These are phyloP conservation scores for Canna indica DNA, from an alignment of 176 grass and related monocot species.

Conservation along the genomic window DNA sequence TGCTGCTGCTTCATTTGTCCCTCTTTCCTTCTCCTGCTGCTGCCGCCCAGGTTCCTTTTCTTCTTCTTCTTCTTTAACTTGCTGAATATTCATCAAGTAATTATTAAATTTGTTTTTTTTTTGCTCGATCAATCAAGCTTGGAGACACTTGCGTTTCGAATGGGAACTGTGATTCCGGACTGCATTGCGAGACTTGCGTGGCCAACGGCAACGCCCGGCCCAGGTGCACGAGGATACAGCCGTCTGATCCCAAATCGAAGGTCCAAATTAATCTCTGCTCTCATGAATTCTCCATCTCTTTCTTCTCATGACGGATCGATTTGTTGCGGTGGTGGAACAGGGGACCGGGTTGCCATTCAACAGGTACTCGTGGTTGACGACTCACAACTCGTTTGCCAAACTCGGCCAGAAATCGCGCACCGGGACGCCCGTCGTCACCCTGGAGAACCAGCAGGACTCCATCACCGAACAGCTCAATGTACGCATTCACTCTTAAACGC, in stretches of 20 bases:
- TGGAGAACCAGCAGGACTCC: slow-evolving; percentile 81
- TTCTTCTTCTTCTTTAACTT: not conserved
- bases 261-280: slow-evolving; percentile 4
- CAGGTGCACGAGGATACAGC: slow-evolving; percentile 60
- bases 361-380: slow-evolving; percentile 85
- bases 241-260: slow-evolving; percentile 59
- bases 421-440: slow-evolving; percentile 33
- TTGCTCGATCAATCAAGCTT: slow-evolving; percentile 12
- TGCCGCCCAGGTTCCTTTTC: slow-evolving; percentile 29
- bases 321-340: not conserved
- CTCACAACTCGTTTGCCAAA: slow-evolving; percentile 82
- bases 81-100: not conserved
- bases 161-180: slow-evolving; percentile 60
- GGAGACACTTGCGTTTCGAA: slow-evolving; percentile 42
- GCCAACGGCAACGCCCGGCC: slow-evolving; percentile 45
- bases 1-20: not conserved
- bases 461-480: slow-evolving; percentile 71
- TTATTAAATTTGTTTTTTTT: not conserved
- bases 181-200: slow-evolving; percentile 84
- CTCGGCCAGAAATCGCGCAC: slow-evolving; percentile 42
- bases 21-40: not conserved
- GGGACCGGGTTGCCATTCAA: slow-evolving; percentile 61
- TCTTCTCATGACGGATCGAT: not conserved
- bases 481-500: not conserved
- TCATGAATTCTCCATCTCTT: not conserved